Conservation (phyloP, 2,329 filamentous ascomycete species). For the Fusarium caatingaense region DNA sequence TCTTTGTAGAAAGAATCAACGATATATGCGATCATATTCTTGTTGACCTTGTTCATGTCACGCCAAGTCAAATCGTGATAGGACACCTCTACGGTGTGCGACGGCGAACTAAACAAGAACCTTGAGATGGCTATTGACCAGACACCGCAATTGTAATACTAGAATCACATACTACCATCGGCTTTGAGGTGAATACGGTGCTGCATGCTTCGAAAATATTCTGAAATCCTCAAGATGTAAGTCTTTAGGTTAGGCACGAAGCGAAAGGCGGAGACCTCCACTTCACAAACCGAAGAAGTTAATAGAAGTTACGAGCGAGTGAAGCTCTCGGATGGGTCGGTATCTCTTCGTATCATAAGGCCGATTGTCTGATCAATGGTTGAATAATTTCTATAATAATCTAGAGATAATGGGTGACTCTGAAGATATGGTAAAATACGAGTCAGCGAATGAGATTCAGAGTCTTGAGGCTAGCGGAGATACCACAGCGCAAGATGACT, state of each 20-base stretch:
- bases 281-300: not conserved
- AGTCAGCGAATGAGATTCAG: not conserved
- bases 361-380: not conserved
- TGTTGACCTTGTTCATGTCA: not conserved
- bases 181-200: not conserved
- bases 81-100: not conserved
- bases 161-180: not conserved
- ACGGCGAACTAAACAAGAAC: not conserved
- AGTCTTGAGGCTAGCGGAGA: not conserved
- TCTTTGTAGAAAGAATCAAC: not conserved
- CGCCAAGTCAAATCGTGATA: not conserved
- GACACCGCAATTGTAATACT: not conserved
- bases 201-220: not conserved
- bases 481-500: not conserved
- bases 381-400: not conserved
- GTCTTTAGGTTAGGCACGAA: not conserved
- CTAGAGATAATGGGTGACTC: not conserved
- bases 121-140: not conserved
- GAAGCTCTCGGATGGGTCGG: not conserved
- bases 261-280: not conserved
- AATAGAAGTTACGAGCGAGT: not conserved
- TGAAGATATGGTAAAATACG: not conserved
- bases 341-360: not conserved
- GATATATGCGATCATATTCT: not conserved
- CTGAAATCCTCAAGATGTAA: not conserved